Evolutionary conservation across 179 eudicot genomes (phyloP), one percentile per base, ranked within the genome.

Genomic region (Silene noctiflora): DNA sequence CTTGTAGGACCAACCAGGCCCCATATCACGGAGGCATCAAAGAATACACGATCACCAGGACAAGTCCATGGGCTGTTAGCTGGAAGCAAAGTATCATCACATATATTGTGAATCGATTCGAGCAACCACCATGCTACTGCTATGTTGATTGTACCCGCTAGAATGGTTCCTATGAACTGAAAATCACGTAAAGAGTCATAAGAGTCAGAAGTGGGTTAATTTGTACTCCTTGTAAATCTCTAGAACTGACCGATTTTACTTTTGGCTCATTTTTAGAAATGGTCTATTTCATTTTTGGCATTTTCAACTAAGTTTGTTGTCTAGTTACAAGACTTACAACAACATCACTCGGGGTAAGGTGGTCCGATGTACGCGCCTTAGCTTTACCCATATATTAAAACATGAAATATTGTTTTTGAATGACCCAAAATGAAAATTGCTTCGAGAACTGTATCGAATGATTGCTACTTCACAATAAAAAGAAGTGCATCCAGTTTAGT

Each of bases 1-100:
- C 95, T 82, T 73, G 58, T 88, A 6, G 99, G 99, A 25, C 99
- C 89, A 9, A 88, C 97, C 35, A 93, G 82, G 24, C 99, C 99
- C 99, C 97, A 95, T 68, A 93, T 95, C 17, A 95, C 95, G 0
- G 99, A 95, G 60, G 99, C 99, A 61, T 93, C 97, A 35, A 89
- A 95, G 81, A 95, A 95, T 70, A 95, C 96, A 21, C 90, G 89
- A 65, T 89, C 97, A 63, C 83, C 69, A 12, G 93, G 97, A 64
- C 99, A 95, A 21, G 99, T 95, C 99, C 97, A 93, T 1, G 97
- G 98, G 80, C 97, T 93, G 82, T 89, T 77, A 2, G 91, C 66
- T 66, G 91, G 91, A 62, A 91, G 91, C 27, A 91, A 82, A 65
- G 72, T 83, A 25, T 86, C 91, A 5, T 92, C 87, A 73, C 98